Conservation (phyloP, 306 rosid genomes). For the Trifolium dubium region DNA sequence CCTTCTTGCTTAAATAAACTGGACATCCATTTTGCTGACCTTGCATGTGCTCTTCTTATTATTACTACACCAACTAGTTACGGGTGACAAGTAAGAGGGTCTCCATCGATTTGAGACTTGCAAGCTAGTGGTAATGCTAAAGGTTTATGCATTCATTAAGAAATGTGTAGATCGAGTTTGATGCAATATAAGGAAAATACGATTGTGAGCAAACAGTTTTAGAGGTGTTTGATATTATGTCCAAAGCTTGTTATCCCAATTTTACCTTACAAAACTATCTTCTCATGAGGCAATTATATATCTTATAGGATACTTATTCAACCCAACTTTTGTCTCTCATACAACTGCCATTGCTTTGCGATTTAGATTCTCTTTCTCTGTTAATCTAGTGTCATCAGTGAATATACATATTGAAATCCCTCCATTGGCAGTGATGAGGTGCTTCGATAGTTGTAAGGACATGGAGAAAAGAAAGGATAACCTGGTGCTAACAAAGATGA, state of each 20-base stretch:
- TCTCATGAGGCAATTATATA: slow-evolving; percentile 17
- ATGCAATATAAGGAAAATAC: slow-evolving; percentile 12
- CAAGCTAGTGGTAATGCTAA: slow-evolving; percentile 11
- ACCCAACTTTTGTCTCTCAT: neutral
- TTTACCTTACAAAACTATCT: neutral
- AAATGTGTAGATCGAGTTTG: slow-evolving; percentile 30
- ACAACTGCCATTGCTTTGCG: neutral
- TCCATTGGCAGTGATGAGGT: slow-evolving; percentile 55
- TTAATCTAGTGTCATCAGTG: slow-evolving; percentile 36
- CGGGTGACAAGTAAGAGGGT: slow-evolving; percentile 18
- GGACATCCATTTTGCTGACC: slow-evolving; percentile 32
- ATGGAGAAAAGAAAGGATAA: slow-evolving; percentile 54
- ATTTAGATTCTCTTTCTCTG: slow-evolving; percentile 5
- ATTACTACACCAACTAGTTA: slow-evolving; percentile 14
- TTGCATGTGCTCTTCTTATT: slow-evolving; percentile 9
- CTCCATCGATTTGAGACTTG: no score
- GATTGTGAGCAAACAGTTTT: neutral
- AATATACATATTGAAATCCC: slow-evolving; percentile 55
- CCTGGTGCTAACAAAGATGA: slow-evolving; percentile 45
- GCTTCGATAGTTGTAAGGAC: slow-evolving; percentile 1
- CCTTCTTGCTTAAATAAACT: slow-evolving; percentile 29
- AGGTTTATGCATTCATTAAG: slow-evolving; percentile 29
- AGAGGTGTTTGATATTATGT: slow-evolving; percentile 8
- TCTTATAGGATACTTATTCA: slow-evolving; percentile 23
- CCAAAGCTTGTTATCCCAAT: neutral